phyloP scores from a whole-genome alignment of 805 yeast genomes.

The Limtongozyma cylindracea region DNA sequence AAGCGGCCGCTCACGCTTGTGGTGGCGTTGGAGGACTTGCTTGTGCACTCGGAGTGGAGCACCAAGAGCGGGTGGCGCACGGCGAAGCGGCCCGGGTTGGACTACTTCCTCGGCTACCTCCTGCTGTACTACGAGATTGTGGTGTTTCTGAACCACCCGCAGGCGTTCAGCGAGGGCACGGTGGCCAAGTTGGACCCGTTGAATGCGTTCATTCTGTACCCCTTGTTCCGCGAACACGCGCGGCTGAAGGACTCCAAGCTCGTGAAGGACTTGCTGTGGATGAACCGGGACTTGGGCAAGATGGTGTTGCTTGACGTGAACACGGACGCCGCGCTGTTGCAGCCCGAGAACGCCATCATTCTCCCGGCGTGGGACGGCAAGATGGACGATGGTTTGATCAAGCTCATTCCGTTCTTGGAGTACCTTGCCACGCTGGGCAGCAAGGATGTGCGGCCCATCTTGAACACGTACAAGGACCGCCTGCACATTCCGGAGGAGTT shows the following conservation, averaged over 20 bases:
- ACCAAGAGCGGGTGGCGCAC: conserved; percentile 92
- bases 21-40: conserved; percentile 66
- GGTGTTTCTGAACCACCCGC: conserved; percentile 62
- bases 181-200: conserved; percentile 83
- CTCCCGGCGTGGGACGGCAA: conserved; percentile 71
- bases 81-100: conserved; percentile 96
- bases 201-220: conserved; percentile 70
- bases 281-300: conserved; percentile 79
- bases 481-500: conserved; percentile 55
- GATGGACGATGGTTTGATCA: conserved; percentile 56
- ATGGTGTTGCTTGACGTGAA: conserved; percentile 61
- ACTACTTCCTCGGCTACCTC: conserved; percentile 83
- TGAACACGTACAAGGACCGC: conserved; percentile 47
- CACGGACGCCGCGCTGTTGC: conserved; percentile 45
- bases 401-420: conserved; percentile 79
- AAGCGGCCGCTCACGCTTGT: conserved; percentile 85
- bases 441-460: conserved; percentile 74
- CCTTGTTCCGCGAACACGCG: conserved; percentile 78
- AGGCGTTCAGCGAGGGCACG: conserved; percentile 64
- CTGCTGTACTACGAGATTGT: conserved; percentile 94
- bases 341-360: conserved; percentile 87
- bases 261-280: conserved; percentile 68
- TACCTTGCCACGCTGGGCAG: conserved; percentile 73
- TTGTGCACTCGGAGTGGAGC: conserved; percentile 84
- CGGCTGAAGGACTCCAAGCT: conserved; percentile 71